Conservation (phyloP, 1,139 yeast species). For the Ashbya aceris region DNA sequence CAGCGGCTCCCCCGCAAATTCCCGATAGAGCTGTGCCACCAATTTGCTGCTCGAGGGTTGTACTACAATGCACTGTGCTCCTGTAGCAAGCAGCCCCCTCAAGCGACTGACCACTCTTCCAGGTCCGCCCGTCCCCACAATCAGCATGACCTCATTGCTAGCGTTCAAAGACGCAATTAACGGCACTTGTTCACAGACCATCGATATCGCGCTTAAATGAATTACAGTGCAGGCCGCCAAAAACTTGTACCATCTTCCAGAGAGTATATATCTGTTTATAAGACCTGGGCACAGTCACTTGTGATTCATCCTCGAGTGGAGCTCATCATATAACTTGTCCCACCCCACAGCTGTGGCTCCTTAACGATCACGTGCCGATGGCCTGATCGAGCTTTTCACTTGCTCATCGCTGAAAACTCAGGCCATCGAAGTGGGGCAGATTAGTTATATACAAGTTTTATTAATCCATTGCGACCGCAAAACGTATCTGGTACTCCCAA, state of each 20-base stretch:
- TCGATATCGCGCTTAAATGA: not conserved
- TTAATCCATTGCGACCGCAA: not conserved
- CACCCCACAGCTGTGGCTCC: too few species aligned
- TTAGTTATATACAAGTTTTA: not conserved
- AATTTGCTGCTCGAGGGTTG: slow-evolving; percentile 20
- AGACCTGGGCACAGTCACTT: too few species aligned
- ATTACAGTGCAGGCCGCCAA: not conserved
- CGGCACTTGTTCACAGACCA: slow-evolving; percentile 11
- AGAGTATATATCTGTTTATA: too few species aligned
- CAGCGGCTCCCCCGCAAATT: slow-evolving; percentile 14
- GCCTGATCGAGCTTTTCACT: too few species aligned
- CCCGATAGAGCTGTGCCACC: slow-evolving; percentile 10
- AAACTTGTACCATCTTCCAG: not conserved
- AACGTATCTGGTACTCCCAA: too few species aligned
- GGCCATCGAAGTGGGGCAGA: not conserved
- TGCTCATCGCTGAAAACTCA: too few species aligned
- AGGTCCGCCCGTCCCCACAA: slow-evolving; percentile 46
- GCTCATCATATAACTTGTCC: too few species aligned
- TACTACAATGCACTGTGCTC: slow-evolving; percentile 51
- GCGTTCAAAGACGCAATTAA: slow-evolving; percentile 36
- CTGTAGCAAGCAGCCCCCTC: slow-evolving; percentile 41
- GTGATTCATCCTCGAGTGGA: too few species aligned
- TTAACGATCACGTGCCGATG: too few species aligned
- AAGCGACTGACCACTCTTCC: slow-evolving; percentile 45
- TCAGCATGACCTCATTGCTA: slow-evolving; percentile 46